Percentiles rank a stretch among this genome's conserved stretches.
These are phyloP conservation scores for Botryotinia globosa DNA, from an alignment of 2,329 filamentous ascomycete species.

Conservation along the genomic window DNA sequence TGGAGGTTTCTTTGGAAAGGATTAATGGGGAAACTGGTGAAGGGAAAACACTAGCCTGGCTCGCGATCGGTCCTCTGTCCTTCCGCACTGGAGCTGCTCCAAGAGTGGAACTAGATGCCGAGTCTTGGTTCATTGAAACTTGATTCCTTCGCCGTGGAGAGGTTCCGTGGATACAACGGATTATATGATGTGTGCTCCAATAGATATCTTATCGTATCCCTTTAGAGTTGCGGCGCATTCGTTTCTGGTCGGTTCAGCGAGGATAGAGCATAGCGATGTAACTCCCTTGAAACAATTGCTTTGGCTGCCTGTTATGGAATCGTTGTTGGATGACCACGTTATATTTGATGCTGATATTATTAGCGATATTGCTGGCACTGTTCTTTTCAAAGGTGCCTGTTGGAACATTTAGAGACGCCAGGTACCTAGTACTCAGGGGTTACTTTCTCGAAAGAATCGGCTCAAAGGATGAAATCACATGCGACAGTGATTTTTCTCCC, in stretches of 20 bases:
- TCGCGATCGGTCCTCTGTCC: slow-evolving; percentile 13
- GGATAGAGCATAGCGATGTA: neutral
- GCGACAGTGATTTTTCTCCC: neutral
- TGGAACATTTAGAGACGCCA: neutral
- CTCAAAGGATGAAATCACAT: neutral
- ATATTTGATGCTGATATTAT: neutral
- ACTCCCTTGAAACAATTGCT: neutral
- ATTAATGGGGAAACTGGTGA: neutral
- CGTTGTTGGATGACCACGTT: too few relatives aligned
- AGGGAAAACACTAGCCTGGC: neutral
- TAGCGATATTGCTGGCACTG: neutral
- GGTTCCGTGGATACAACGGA: neutral
- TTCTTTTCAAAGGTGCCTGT: neutral
- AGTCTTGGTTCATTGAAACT: neutral
- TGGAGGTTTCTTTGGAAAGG: neutral
- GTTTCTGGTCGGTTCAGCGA: neutral
- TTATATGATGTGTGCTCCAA: neutral
- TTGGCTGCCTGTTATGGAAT: neutral
- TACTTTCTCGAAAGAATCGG: neutral
- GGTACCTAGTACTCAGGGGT: neutral
- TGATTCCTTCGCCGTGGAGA: neutral
- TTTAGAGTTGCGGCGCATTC: neutral
- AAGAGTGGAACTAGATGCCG: neutral
- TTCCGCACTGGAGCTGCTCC: neutral
- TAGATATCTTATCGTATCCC: neutral